phyloP scores from a whole-genome alignment of 352 stramenopile genomes.

The Globisporangium echinulatum region DNA sequence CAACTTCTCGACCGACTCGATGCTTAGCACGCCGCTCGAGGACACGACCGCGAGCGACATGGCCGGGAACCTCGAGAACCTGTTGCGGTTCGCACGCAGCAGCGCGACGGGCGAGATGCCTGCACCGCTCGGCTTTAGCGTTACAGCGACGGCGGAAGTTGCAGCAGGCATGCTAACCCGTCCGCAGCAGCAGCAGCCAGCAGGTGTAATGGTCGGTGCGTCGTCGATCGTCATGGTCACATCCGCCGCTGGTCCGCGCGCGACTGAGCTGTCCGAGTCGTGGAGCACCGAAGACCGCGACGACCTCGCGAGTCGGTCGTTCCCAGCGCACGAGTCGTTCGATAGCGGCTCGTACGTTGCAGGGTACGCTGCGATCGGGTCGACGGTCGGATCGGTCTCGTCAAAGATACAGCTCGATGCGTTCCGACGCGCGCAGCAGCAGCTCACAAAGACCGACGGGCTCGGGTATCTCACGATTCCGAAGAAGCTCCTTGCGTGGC shows the following conservation, averaged over 20 bases:
- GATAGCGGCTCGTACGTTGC: slow-evolving; percentile 27
- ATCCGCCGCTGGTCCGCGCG: background rate
- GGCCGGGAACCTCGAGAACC: slow-evolving; percentile 59
- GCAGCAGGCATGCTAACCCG: too few species aligned
- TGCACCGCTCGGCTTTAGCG: slow-evolving; percentile 25
- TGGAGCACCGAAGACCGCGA: slow-evolving; percentile 62
- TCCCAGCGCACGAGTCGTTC: slow-evolving; percentile 46
- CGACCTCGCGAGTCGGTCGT: slow-evolving; percentile 59
- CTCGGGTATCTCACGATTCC: slow-evolving; percentile 73
- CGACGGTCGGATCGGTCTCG: slow-evolving; percentile 58
- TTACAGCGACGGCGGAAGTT: slow-evolving; percentile 30
- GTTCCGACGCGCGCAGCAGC: slow-evolving; percentile 59
- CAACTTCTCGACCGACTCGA: slow-evolving; percentile 15
- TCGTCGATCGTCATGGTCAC: too few species aligned
- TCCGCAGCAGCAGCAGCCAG: too few species aligned
- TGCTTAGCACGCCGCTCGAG: slow-evolving; percentile 28
- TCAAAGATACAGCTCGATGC: slow-evolving; percentile 55
- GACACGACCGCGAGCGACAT: slow-evolving; percentile 29
- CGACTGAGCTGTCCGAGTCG: slow-evolving; percentile 43
- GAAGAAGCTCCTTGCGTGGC: slow-evolving; percentile 73
- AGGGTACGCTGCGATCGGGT: slow-evolving; percentile 22
- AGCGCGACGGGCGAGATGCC: slow-evolving; percentile 31
- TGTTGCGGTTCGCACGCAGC: slow-evolving; percentile 66
- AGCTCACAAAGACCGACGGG: slow-evolving; percentile 51
- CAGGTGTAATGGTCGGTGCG: too few species aligned